Conservation (phyloP, 345 rosid species). For the Aquilaria sinensis region DNA sequence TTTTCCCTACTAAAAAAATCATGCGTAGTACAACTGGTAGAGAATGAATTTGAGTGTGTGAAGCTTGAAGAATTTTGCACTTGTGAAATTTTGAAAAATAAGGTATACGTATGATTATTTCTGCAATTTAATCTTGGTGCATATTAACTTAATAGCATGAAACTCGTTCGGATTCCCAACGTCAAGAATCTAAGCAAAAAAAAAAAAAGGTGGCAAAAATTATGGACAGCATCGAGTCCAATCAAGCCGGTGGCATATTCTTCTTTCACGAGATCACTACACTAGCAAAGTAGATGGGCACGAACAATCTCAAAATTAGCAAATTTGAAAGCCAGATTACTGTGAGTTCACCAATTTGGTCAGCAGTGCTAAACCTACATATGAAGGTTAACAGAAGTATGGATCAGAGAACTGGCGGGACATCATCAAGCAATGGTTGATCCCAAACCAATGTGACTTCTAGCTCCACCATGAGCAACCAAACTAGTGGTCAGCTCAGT, state of each 20-base stretch:
- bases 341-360: slow-evolving; percentile 15
- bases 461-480: slow-evolving; percentile 23
- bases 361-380: slow-evolving; percentile 11
- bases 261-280: slow-evolving; percentile 34
- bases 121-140: no score
- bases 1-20: no score
- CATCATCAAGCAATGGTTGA: slow-evolving; percentile 12
- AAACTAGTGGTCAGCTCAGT: slow-evolving; percentile 25
- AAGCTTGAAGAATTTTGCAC: no score
- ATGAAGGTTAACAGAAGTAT: slow-evolving; percentile 10
- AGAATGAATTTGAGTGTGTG: no score
- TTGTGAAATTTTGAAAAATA: no score
- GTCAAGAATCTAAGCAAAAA: slow-evolving; percentile 10
- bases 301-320: slow-evolving; percentile 15
- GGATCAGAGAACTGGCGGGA: slow-evolving; percentile 18
- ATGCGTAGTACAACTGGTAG: no score
- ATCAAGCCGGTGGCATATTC: slow-evolving; percentile 53
- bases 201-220: background rate
- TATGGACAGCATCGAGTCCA: slow-evolving; percentile 46
- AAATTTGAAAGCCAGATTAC: slow-evolving; percentile 1
- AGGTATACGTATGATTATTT: no score
- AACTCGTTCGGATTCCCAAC: no score
- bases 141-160: no score
- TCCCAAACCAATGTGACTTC: slow-evolving; percentile 19
- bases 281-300: slow-evolving; percentile 15